Conservation (phyloP, 78 protist species). For the Paratrimastix pyriformis region DNA sequence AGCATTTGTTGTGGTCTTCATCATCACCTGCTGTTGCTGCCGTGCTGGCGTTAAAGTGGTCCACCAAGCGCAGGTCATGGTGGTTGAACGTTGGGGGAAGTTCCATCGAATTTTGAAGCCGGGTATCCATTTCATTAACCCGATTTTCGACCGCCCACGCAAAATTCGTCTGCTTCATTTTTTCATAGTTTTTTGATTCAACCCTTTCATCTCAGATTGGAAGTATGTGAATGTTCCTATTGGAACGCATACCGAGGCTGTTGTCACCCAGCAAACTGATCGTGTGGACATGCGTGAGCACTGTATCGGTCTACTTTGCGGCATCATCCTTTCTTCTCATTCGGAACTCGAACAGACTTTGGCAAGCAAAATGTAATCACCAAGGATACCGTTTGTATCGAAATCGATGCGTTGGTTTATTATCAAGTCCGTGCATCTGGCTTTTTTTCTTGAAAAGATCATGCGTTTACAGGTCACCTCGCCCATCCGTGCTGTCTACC, state of each 20-base stretch:
- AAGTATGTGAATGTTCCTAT: neutral
- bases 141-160: conserved; percentile 21
- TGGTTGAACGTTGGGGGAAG: conserved; percentile 27
- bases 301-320: too few relatives aligned
- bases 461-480: neutral
- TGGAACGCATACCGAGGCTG: neutral
- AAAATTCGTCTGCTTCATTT: too few relatives aligned
- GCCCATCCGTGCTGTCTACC: neutral
- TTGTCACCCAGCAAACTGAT: neutral
- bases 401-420: conserved; percentile 24
- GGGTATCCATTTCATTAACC: conserved; percentile 14
- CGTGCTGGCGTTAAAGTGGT: neutral
- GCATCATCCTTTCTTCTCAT: too few relatives aligned
- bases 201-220: too few relatives aligned
- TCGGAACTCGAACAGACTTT: too few relatives aligned
- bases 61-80: conserved; percentile 17
- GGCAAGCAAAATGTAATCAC: conserved; percentile 16
- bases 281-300: conserved; percentile 29
- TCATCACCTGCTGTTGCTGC: neutral
- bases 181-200: too few relatives aligned
- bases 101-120: conserved; percentile 17
- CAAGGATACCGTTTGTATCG: conserved; percentile 15
- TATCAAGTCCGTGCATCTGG: too few relatives aligned
- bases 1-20: neutral
- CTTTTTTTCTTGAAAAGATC: too few relatives aligned